These are phyloP conservation scores for Diaporthe longicolla DNA, from an alignment of 2,329 filamentous ascomycete genomes.

Conservation along the genomic window DNA sequence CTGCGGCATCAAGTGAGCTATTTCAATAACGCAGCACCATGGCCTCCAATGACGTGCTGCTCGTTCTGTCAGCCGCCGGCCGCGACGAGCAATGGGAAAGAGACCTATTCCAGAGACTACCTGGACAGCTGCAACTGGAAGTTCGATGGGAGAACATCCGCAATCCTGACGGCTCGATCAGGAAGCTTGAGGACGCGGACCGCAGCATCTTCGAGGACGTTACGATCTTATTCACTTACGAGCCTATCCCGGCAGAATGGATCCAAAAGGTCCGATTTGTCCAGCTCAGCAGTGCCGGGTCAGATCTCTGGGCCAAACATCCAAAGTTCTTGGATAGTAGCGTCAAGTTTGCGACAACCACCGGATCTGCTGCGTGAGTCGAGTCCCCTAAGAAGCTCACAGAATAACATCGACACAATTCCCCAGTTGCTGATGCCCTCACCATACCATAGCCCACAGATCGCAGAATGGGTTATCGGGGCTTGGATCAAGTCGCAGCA, in stretches of 20 bases:
- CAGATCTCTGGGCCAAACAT: constrained; percentile 54
- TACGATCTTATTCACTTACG: constrained; percentile 54
- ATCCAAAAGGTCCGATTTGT: constrained; percentile 55
- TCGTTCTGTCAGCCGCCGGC: constrained; percentile 25
- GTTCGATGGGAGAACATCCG: constrained; percentile 51
- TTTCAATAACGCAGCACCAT: background rate
- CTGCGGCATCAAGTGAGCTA: background rate
- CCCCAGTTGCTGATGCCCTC: background rate
- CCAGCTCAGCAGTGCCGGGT: constrained; percentile 57
- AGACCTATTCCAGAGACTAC: background rate
- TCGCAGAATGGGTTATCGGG: constrained; percentile 59
- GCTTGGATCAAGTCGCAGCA: constrained; percentile 53
- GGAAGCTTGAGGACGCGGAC: constrained; percentile 46
- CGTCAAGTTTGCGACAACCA: constrained; percentile 54
- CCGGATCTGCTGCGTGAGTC: constrained; percentile 55
- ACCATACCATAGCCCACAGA: constrained; percentile 50
- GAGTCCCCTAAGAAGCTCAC: background rate
- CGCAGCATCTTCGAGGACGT: constrained; percentile 52
- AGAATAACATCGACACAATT: background rate
- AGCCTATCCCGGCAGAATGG: constrained; percentile 49
- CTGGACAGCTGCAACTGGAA: constrained; percentile 48
- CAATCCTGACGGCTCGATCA: constrained; percentile 43
- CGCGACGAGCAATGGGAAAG: constrained; percentile 38
- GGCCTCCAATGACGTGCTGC: constrained; percentile 28
- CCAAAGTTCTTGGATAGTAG: constrained; percentile 49